These are phyloP conservation scores for peach (Prunus persica) DNA, from an alignment of 306 rosid species.

Conservation along the genomic window Prunus_persica_NCBIv2 NC_034015.1:16751501-16752000, in stretches of 20 bases:
- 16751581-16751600: constrained; percentile 15
- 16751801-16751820: constrained; percentile 6
- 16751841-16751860: constrained; percentile 7
- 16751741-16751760: constrained; percentile 17
- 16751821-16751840: constrained; percentile 15
- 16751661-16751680: constrained; percentile 20
- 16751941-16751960: constrained; percentile 15
- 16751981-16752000: constrained; percentile 20
- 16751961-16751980: constrained; percentile 7
- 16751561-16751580: constrained; percentile 16
- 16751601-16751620: constrained; percentile 11
- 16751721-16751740: constrained; percentile 11
- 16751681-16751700: constrained; percentile 11
- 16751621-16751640: not conserved
- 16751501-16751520: constrained; percentile 2
- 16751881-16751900: constrained; percentile 16
- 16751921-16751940: constrained; percentile 23
- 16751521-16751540: constrained; percentile 8
- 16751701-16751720: constrained; percentile 16
- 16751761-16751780: constrained; percentile 20
- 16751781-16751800: constrained; percentile 5
- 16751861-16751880: not conserved
- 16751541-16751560: constrained; percentile 9
- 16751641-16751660: constrained; percentile 19
- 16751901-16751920: constrained; percentile 15